Conservation (phyloP, 2,329 filamentous ascomycete genomes). For the Tolypocladium ovalisporum region DNA sequence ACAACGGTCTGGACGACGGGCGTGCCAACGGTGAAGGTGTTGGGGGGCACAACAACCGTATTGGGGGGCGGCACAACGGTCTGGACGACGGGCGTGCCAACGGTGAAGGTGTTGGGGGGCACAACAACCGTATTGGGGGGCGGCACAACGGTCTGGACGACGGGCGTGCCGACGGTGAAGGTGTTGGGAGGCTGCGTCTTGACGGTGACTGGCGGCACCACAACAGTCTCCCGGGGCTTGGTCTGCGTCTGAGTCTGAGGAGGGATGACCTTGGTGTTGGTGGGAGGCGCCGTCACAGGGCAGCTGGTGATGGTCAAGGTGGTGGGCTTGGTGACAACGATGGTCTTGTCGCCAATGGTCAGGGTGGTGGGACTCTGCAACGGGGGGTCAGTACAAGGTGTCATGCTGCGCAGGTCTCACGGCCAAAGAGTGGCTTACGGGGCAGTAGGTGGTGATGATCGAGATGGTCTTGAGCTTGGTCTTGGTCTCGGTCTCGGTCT, state of each 20-base stretch:
- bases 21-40: too few species aligned
- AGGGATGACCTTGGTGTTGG: background rate
- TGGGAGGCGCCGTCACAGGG: conserved; percentile 26
- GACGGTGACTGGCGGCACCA: background rate
- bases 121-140: too few species aligned
- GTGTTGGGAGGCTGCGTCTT: too few species aligned
- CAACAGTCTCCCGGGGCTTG: conserved; percentile 1
- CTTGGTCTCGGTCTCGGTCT: conserved; percentile 9
- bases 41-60: too few species aligned
- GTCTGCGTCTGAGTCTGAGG: conserved; percentile 12
- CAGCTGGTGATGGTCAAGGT: conserved; percentile 37
- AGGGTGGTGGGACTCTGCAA: conserved; percentile 18
- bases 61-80: too few species aligned
- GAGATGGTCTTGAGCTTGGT: conserved; percentile 14
- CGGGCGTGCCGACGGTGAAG: too few species aligned
- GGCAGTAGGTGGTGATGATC: conserved; percentile 31
- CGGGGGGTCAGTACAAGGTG: background rate
- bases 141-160: too few species aligned
- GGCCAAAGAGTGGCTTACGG: conserved; percentile 19
- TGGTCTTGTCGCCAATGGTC: conserved; percentile 29
- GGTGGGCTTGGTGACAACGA: conserved; percentile 29
- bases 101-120: too few species aligned
- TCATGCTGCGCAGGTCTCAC: background rate
- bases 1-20: too few species aligned
- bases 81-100: too few species aligned